Evolutionary conservation across 2,329 filamentous ascomycete genomes (phyloP).

Genomic region (Stachybotrys elegans): DNA sequence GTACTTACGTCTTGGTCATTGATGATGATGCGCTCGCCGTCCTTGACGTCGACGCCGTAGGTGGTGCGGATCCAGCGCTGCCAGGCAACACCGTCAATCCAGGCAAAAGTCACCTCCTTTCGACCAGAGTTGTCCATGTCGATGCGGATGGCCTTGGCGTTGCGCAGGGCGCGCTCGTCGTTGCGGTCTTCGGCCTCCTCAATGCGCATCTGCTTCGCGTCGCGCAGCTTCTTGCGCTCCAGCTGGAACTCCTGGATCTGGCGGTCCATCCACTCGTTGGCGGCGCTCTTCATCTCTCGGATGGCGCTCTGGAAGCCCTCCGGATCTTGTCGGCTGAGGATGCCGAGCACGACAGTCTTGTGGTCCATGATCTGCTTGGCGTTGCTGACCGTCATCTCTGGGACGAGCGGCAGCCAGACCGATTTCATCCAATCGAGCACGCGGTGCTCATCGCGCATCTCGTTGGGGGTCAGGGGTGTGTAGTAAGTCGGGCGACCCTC

Average conservation of each 20-base stretch:
- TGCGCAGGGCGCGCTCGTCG: constrained; percentile 78
- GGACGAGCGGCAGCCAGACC: constrained; percentile 93
- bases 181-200: constrained; percentile 93
- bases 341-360: constrained; percentile 88
- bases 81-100: constrained; percentile 97
- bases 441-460: constrained; percentile 80
- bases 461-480: constrained; percentile 75
- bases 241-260: constrained; percentile 87
- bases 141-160: constrained; percentile 87
- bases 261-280: constrained; percentile 97
- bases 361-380: constrained; percentile 92
- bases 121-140: constrained; percentile 83
- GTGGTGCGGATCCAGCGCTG: constrained; percentile 95
- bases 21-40: constrained; percentile 90
- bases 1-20: constrained; percentile 90
- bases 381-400: constrained; percentile 86
- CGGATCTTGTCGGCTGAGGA: constrained; percentile 73
- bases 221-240: constrained; percentile 86
- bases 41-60: constrained; percentile 82
- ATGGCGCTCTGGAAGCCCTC: constrained; percentile 75
- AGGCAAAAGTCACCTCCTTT: constrained; percentile 90
- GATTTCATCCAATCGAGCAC: constrained; percentile 91
- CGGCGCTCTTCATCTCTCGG: constrained; percentile 91
- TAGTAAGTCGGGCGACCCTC: constrained; percentile 91
- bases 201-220: constrained; percentile 90